A percentile compares a stretch with the other conserved stretches of the same genome.
Conservation (phyloP, 2,329 filamentous ascomycete species). For the Neonectria sp. region DNA sequence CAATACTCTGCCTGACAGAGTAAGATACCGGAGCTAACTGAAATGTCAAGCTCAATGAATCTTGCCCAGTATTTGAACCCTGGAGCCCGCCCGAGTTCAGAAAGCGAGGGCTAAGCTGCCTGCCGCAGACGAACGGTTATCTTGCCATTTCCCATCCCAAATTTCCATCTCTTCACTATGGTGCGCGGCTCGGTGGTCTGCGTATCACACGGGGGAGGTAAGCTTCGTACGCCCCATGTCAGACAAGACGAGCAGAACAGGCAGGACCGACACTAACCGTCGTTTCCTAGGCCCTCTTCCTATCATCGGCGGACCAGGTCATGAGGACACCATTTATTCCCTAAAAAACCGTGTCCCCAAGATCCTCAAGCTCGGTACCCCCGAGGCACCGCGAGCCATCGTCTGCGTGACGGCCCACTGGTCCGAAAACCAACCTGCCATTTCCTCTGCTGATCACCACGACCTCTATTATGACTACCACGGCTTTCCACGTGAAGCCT, state of each 20-base stretch:
- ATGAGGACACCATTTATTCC: not conserved
- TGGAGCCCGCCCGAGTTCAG: not conserved
- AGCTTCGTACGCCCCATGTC: too few relatives aligned
- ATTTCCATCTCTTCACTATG: not conserved
- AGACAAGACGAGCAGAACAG: too few relatives aligned
- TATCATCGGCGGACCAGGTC: constrained; percentile 3
- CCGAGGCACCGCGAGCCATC: constrained; percentile 3
- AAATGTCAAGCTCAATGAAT: not conserved
- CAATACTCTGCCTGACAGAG: not conserved
- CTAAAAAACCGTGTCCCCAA: constrained; percentile 5
- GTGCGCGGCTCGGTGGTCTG: not conserved
- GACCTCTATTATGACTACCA: not conserved
- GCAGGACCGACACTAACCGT: not conserved
- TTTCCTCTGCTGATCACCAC: not conserved
- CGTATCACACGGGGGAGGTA: not conserved
- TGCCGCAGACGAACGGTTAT: not conserved
- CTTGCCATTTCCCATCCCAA: not conserved
- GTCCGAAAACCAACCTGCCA: not conserved
- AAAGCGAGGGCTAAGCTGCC: not conserved
- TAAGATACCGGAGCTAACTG: not conserved
- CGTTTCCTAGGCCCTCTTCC: not conserved
- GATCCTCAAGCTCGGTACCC: constrained; percentile 8
- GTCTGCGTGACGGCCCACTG: constrained; percentile 1
- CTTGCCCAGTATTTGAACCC: not conserved
- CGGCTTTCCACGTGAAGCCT: not conserved